Evolutionary conservation across 257 asterid species (phyloP).

Genomic region (Penstemon eatonii): DNA sequence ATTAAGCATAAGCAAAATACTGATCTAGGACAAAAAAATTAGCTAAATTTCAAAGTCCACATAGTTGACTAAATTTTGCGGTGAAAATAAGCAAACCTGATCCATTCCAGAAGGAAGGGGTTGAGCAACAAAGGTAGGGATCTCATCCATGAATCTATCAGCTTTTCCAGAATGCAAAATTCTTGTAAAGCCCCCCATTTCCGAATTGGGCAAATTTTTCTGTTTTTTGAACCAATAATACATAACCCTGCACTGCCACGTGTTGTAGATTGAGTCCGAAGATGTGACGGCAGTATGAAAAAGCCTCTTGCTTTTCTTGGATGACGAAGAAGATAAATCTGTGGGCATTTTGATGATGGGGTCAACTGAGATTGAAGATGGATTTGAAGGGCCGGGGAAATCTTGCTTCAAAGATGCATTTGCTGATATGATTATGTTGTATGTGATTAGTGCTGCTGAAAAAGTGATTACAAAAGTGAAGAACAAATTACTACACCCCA

Average conservation of each 20-base stretch:
- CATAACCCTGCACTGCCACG: slow-evolving; percentile 97
- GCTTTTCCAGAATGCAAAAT: slow-evolving; percentile 75
- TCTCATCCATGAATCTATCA: slow-evolving; percentile 87
- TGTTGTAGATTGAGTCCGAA: slow-evolving; percentile 86
- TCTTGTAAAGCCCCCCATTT: slow-evolving; percentile 95
- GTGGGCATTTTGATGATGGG: slow-evolving; percentile 80
- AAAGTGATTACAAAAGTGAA: slow-evolving; percentile 58
- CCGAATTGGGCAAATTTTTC: slow-evolving; percentile 48
- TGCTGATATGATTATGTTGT: slow-evolving; percentile 83
- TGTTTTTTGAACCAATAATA: slow-evolving; percentile 92
- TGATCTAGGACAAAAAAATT: neutral
- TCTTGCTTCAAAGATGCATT: slow-evolving; percentile 86
- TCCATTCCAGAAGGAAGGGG: slow-evolving; percentile 90
- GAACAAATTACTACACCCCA: slow-evolving; percentile 86
- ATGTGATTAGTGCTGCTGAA: slow-evolving; percentile 85
- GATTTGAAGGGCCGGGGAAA: slow-evolving; percentile 59
- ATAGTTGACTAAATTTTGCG: neutral
- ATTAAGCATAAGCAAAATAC: neutral
- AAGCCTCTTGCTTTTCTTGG: slow-evolving; percentile 45
- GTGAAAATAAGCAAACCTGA: slow-evolving; percentile 46
- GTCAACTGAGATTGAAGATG: slow-evolving; percentile 42
- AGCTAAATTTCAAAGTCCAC: neutral
- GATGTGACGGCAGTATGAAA: slow-evolving; percentile 94
- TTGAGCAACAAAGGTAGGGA: slow-evolving; percentile 90
- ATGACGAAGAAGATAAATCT: slow-evolving; percentile 25